phyloP scores from a whole-genome alignment of 2,329 filamentous ascomycete genomes.

The Claviceps sp. region DNA sequence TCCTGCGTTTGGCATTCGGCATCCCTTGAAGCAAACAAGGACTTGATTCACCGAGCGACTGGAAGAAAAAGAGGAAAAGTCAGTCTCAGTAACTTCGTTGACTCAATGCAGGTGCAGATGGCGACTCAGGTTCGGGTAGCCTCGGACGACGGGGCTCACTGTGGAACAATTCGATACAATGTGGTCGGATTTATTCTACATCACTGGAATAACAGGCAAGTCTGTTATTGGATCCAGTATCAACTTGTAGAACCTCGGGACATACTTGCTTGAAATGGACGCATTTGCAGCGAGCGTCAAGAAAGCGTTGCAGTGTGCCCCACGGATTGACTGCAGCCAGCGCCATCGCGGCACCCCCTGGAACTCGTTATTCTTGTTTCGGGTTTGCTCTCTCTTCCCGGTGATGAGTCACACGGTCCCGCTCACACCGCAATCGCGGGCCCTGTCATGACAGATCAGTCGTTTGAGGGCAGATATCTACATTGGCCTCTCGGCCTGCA shows the following conservation, averaged over 20 bases:
- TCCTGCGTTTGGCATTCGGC: not conserved
- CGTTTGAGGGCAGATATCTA: not conserved
- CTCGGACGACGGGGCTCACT: not conserved
- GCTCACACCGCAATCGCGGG: slow-evolving; percentile 4
- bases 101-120: not conserved
- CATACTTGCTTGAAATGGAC: not conserved
- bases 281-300: not conserved
- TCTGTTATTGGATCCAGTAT: no score
- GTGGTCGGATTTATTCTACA: not conserved
- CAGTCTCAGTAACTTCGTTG: not conserved
- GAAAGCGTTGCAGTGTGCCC: slow-evolving; percentile 2
- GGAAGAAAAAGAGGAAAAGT: not conserved
- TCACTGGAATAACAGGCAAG: no score
- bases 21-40: slow-evolving; percentile 3
- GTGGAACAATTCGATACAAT: not conserved
- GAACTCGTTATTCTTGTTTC: slow-evolving; percentile 1
- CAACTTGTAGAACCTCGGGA: no score
- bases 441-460: slow-evolving; percentile 5
- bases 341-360: slow-evolving; percentile 3
- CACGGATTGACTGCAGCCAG: slow-evolving; percentile 6
- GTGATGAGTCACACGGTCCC: slow-evolving; percentile 13
- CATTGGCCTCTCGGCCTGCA: not conserved
- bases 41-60: not conserved
- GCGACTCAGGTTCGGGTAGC: not conserved
- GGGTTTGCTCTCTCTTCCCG: slow-evolving; percentile 6